Evolutionary conservation across 352 stramenopile species (phyloP), one percentile per base, ranked within the genome.

Genomic region (Phytophthora palmivora): DNA sequence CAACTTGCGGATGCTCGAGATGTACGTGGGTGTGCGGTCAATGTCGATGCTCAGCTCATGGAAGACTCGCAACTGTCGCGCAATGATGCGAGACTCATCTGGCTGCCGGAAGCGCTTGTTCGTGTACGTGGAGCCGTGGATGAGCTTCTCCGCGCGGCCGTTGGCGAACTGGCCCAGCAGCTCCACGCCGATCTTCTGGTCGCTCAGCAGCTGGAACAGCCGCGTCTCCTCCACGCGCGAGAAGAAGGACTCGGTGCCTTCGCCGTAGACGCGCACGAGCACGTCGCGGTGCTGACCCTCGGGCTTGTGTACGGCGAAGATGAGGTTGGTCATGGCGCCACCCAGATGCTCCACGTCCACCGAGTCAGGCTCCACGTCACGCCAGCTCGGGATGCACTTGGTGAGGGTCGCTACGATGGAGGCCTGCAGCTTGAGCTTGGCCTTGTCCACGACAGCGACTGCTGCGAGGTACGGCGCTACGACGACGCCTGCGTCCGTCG

Each of bases 291-390:
- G 77, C 39, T 91, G 68, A 37, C 82, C 81, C 14, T 71, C 63
- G 11, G 79, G 70, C 49, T 92, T 95, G 57, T 84, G 85, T 32
- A 91, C 82, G 10, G 76, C 72, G 58, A 95, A 92, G 69, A 95
- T 92, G 61, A 95, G 70, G 63, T 95, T 95, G 15, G 87, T 94
- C 87, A 94, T 94, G 16, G 87, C 87, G 52, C 87, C 87, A 58
- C 84, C 80, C 24, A 93, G 24, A 55, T 89, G 76, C 38, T 87
- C 67, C 41, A 93, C 71, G 63, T 87, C 74, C 18, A 93, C 74
- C 51, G 79, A 71, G 51, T 88, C 69, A 10, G 77, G 67, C 18
- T 76, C 62, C 47, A 87, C 77, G 60, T 81, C 58, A 19, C 16
- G 46, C 84, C 84, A 93, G 19, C 72, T 76, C n/a, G 78, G 76